Conservation (phyloP, 306 rosid species). For the Crotalaria pallida region DNA sequence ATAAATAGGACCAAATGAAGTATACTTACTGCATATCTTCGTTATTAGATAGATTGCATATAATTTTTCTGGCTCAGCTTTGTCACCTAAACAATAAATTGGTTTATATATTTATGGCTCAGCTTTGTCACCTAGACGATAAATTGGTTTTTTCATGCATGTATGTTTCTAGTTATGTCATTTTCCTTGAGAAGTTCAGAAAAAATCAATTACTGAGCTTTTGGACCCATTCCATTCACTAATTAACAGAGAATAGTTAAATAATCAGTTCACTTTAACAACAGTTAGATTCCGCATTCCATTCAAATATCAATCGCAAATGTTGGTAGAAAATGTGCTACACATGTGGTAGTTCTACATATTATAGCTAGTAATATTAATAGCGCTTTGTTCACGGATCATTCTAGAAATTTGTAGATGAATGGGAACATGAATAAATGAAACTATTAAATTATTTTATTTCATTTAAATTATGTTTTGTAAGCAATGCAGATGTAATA, state of each 20-base stretch:
- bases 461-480: too few species aligned
- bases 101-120: too few species aligned
- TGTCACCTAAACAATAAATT: too few species aligned
- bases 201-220: not conserved
- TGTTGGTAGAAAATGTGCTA: not conserved
- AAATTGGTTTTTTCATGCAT: too few species aligned
- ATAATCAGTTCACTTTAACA: not conserved
- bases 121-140: too few species aligned
- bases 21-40: too few species aligned
- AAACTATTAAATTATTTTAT: not conserved
- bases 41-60: too few species aligned
- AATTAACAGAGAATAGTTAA: not conserved
- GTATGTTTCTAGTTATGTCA: not conserved
- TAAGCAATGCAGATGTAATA: conserved; percentile 8
- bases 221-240: conserved; percentile 10
- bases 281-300: conserved; percentile 15
- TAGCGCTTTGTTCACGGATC: conserved; percentile 54
- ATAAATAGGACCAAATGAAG: too few species aligned
- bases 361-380: conserved; percentile 12
- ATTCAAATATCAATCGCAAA: not conserved
- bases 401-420: conserved; percentile 35
- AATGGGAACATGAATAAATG: not conserved
- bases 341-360: conserved; percentile 4
- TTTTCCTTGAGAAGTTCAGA: not conserved
- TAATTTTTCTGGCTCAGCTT: too few species aligned